A percentile compares a stretch with the other conserved stretches of the same genome.
phyloP scores from a whole-genome alignment of 208 protist genomes.

The Wallacemonas rigidus region DNA sequence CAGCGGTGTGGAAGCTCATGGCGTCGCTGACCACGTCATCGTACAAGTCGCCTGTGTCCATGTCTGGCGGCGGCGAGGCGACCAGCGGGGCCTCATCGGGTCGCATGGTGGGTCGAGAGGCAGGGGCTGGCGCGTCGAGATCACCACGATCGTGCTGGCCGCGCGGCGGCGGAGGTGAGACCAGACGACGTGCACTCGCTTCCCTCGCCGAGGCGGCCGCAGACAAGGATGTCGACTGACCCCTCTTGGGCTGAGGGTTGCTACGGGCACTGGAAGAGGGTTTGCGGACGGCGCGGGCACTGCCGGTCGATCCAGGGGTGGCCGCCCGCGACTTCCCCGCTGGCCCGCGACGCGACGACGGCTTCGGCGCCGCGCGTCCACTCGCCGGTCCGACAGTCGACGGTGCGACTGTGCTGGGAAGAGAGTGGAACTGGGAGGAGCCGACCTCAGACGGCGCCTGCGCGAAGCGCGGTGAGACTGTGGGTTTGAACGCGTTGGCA shows the following conservation, averaged over 20 bases:
- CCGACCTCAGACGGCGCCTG: neutral
- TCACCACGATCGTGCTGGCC: neutral
- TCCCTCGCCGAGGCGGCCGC: neutral
- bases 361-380: neutral
- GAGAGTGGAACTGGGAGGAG: constrained; percentile 16
- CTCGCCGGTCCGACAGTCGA: neutral
- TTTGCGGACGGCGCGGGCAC: too few species aligned
- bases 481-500: neutral
- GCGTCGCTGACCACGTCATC: constrained; percentile 15
- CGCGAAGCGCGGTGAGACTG: neutral
- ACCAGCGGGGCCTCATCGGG: constrained; percentile 1
- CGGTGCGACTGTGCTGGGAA: neutral
- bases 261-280: too few species aligned
- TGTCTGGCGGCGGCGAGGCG: neutral
- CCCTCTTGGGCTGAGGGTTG: neutral
- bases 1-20: constrained; percentile 11
- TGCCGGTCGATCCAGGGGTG: neutral
- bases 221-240: neutral
- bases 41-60: constrained; percentile 6
- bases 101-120: neutral
- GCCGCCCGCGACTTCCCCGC: neutral
- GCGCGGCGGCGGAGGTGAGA: neutral
- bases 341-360: neutral
- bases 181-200: neutral
- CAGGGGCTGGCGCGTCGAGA: neutral